A percentile compares a stretch with the other conserved stretches of the same genome.
Conservation (phyloP, 805 yeast genomes). For the Myxozyma neglecta region DNA sequence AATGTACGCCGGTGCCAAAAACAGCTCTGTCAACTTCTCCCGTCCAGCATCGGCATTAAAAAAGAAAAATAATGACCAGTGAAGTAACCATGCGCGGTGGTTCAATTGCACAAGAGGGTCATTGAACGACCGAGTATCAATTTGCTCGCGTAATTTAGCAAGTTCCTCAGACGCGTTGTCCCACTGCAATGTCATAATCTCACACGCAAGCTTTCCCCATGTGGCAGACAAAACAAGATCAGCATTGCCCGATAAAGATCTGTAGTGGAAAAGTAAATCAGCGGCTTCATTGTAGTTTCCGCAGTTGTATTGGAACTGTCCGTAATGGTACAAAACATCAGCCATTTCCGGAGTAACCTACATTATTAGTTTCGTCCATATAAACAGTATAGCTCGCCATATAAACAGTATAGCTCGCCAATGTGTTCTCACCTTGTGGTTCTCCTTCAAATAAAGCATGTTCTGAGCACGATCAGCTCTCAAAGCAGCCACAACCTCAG, state of each 20-base stretch:
- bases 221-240: conserved; percentile 56
- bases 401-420: too few relatives aligned
- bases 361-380: neutral
- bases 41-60: conserved; percentile 55
- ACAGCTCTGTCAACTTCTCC: conserved; percentile 56
- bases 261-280: conserved; percentile 57
- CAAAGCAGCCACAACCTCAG: conserved; percentile 54
- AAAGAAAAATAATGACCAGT: conserved; percentile 66
- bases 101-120: conserved; percentile 61
- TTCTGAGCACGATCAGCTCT: conserved; percentile 59
- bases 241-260: conserved; percentile 52
- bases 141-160: conserved; percentile 54
- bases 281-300: conserved; percentile 63
- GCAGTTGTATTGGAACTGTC: conserved; percentile 61
- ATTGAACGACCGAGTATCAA: conserved; percentile 53
- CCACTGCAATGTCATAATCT: conserved; percentile 56
- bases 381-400: neutral
- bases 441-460: conserved; percentile 48
- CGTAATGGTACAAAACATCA: conserved; percentile 55
- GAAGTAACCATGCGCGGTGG: conserved; percentile 66
- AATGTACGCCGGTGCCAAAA: conserved; percentile 59
- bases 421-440: too few relatives aligned
- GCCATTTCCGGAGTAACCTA: conserved; percentile 43
- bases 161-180: conserved; percentile 56
- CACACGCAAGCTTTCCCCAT: conserved; percentile 69